A percentile compares a stretch with the other conserved stretches of the same genome.
Conservation (phyloP, 2,329 filamentous ascomycete genomes). For the Botrytis aclada region DNA sequence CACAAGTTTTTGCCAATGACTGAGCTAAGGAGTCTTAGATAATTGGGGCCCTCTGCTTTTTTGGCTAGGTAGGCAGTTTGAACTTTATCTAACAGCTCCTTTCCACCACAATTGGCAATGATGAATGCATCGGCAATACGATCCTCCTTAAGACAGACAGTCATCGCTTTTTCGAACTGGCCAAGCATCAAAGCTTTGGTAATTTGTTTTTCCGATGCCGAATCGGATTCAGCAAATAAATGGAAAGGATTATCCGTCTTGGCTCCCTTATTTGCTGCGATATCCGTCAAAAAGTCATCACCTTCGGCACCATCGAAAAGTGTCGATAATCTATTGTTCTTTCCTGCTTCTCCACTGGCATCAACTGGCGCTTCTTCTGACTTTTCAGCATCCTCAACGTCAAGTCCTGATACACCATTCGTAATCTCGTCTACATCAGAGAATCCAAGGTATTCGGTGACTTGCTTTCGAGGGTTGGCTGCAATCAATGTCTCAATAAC, state of each 20-base stretch:
- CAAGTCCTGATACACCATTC: constrained; percentile 48
- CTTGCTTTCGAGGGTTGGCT: constrained; percentile 78
- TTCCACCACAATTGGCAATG: constrained; percentile 94
- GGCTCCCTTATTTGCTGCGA: constrained; percentile 83
- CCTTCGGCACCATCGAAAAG: constrained; percentile 77
- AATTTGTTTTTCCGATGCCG: constrained; percentile 77
- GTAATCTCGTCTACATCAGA: constrained; percentile 47
- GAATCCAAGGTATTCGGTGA: constrained; percentile 90
- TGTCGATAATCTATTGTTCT: constrained; percentile 64
- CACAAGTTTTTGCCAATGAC: constrained; percentile 96
- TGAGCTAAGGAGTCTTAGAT: constrained; percentile 83
- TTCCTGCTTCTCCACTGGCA: constrained; percentile 48
- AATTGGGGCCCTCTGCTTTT: constrained; percentile 81
- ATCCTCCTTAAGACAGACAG: constrained; percentile 83
- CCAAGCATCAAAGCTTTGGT: constrained; percentile 87
- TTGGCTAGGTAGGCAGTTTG: constrained; percentile 86
- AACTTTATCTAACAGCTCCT: constrained; percentile 89
- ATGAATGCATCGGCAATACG: constrained; percentile 95
- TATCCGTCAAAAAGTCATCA: constrained; percentile 81
- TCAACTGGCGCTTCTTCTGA: constrained; percentile 47
- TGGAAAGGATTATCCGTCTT: constrained; percentile 95
- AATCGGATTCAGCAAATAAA: constrained; percentile 80
- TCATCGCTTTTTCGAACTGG: constrained; percentile 84
- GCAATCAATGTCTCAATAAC: constrained; percentile 87
- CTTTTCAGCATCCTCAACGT: constrained; percentile 37